Percentiles rank a stretch among this genome's conserved stretches.
These are phyloP conservation scores for Phytophthora melonis DNA, from an alignment of 352 stramenopile genomes.

Conservation along the genomic window DNA sequence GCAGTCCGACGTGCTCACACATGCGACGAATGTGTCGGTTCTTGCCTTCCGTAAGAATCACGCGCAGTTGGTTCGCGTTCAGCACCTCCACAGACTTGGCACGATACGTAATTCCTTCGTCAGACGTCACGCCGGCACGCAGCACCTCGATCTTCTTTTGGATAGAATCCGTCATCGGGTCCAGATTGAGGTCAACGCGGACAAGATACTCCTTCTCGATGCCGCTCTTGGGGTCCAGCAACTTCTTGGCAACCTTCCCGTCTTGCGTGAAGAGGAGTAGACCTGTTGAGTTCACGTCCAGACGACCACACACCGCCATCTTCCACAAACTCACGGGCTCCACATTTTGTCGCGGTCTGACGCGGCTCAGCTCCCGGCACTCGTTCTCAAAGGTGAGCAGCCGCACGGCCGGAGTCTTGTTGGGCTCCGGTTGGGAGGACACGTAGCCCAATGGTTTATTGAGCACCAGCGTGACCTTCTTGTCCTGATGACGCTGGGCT, in stretches of 20 bases:
- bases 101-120: constrained; percentile 71
- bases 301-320: constrained; percentile 83
- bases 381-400: constrained; percentile 84
- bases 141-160: constrained; percentile 50
- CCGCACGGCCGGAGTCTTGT: constrained; percentile 75
- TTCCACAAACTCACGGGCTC: constrained; percentile 78
- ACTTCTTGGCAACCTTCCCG: constrained; percentile 74
- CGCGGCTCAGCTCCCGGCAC: constrained; percentile 67
- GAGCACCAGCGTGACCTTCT: constrained; percentile 84
- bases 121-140: constrained; percentile 61
- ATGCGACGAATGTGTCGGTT: constrained; percentile 98
- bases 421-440: constrained; percentile 78
- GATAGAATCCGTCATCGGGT: constrained; percentile 48
- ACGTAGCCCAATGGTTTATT: constrained; percentile 89
- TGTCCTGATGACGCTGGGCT: constrained; percentile 75
- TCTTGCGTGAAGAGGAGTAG: constrained; percentile 88
- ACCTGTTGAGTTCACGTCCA: constrained; percentile 88
- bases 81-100: constrained; percentile 84
- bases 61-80: constrained; percentile 83
- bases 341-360: constrained; percentile 44
- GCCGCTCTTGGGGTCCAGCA: constrained; percentile 74
- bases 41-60: constrained; percentile 95
- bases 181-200: constrained; percentile 67
- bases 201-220: constrained; percentile 91
- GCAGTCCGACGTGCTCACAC: constrained; percentile 92